phyloP scores from a whole-genome alignment of 208 protist genomes.

The Wallacemonas sp. region DNA sequence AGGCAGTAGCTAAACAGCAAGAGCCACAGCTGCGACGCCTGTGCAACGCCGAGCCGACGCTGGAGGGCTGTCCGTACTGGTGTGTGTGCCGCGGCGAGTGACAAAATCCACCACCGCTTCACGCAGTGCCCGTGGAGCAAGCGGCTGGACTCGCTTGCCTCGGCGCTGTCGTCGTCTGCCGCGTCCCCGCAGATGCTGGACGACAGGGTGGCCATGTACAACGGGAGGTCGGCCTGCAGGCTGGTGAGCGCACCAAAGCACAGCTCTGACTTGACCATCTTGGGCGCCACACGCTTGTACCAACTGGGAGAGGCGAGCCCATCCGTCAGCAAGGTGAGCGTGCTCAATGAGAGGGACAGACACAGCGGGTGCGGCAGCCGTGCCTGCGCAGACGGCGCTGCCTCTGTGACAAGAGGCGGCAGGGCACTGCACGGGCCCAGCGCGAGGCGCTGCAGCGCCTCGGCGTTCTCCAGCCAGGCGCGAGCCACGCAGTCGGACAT shows the following conservation, averaged over 20 bases:
- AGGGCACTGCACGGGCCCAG: not conserved
- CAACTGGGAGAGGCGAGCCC: slow-evolving; percentile 39
- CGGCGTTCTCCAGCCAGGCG: not conserved
- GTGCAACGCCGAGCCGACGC: not conserved
- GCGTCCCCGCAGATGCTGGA: slow-evolving; percentile 15
- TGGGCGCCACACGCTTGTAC: slow-evolving; percentile 25
- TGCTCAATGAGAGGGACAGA: slow-evolving; percentile 11
- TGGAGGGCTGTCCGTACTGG: slow-evolving; percentile 26
- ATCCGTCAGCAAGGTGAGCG: slow-evolving; percentile 30
- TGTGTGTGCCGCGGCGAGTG: slow-evolving; percentile 5
- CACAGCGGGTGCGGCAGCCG: slow-evolving; percentile 5
- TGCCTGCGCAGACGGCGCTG: not conserved
- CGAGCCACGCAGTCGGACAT: not conserved
- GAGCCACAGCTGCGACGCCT: not conserved
- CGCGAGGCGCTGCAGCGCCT: not conserved
- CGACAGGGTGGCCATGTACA: slow-evolving; percentile 21
- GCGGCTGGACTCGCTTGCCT: not conserved
- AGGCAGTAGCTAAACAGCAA: slow-evolving; percentile 41
- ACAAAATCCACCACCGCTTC: slow-evolving; percentile 24
- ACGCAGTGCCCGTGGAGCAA: slow-evolving; percentile 25
- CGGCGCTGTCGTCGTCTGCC: not conserved
- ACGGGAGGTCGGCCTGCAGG: slow-evolving; percentile 30
- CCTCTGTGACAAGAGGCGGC: not conserved
- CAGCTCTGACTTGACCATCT: slow-evolving; percentile 23
- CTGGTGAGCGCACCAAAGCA: slow-evolving; percentile 26